Conservation (phyloP, 2,329 filamentous ascomycete genomes). For the Lachnellula cervina region DNA sequence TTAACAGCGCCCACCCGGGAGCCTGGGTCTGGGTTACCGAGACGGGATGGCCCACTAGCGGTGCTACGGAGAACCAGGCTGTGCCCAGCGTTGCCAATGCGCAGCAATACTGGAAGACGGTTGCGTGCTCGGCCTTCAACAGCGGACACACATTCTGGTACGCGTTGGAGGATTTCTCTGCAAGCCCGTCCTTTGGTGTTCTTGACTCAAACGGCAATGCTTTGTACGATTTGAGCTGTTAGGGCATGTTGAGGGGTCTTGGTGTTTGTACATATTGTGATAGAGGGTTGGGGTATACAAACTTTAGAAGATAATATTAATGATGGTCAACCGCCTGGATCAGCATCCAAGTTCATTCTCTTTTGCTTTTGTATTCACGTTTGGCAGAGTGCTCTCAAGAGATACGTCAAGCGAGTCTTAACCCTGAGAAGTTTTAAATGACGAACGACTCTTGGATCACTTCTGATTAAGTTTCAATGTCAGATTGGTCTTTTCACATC, state of each 20-base stretch:
- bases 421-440: too few species aligned
- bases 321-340: background rate
- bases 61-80: constrained; percentile 49
- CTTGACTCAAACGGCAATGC: constrained; percentile 29
- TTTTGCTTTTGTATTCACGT: too few species aligned
- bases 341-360: too few species aligned
- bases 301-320: background rate
- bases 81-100: constrained; percentile 53
- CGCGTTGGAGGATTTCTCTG: constrained; percentile 50
- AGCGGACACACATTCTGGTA: constrained; percentile 58
- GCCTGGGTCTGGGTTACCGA: constrained; percentile 60
- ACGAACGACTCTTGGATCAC: too few species aligned
- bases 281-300: background rate
- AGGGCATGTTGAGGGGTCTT: background rate
- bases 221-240: constrained; percentile 25
- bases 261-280: background rate
- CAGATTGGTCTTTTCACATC: too few species aligned
- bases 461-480: too few species aligned
- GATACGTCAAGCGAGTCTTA: too few species aligned
- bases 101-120: constrained; percentile 57
- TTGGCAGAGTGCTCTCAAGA: too few species aligned
- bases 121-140: constrained; percentile 55
- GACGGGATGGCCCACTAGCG: constrained; percentile 60
- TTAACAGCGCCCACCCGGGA: constrained; percentile 41
- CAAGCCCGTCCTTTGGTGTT: constrained; percentile 37